phyloP scores from a whole-genome alignment of 225 moss, liverwort and hornwort species.

The Thuidium tamariscinum region DNA sequence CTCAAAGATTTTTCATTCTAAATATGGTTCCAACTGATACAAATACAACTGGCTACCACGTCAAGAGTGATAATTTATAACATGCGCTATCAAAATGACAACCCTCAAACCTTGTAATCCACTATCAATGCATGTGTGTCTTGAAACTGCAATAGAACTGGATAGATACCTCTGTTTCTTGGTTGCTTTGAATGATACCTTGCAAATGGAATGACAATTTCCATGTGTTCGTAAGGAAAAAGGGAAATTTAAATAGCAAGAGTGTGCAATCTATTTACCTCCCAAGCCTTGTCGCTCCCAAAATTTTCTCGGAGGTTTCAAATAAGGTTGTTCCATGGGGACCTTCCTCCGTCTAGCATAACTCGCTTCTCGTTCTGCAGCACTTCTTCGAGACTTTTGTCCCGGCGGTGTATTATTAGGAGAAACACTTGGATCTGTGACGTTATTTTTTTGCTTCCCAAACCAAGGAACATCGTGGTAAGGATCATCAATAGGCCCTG shows the following conservation, averaged over 20 bases:
- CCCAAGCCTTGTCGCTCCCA: constrained; percentile 11
- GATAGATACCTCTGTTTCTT: neutral
- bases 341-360: constrained; percentile 3
- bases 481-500: constrained; percentile 9
- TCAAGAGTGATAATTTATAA: neutral
- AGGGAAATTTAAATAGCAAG: no score
- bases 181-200: neutral
- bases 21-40: neutral
- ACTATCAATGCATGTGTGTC: neutral
- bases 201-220: neutral
- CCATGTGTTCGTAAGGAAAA: neutral
- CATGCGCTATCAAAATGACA: neutral
- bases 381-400: constrained; percentile 6
- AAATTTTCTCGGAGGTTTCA: neutral
- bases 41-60: neutral
- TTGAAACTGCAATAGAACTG: neutral
- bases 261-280: neutral
- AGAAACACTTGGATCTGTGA: constrained; percentile 40
- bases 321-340: constrained; percentile 7
- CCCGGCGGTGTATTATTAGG: constrained; percentile 36
- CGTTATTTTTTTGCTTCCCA: constrained; percentile 23
- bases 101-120: neutral
- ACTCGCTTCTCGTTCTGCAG: constrained; percentile 15
- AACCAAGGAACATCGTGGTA: constrained; percentile 41
- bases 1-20: neutral